These are phyloP conservation scores for Amphichorda felina DNA, from an alignment of 2,329 filamentous ascomycete genomes.

Conservation along the genomic window DNA sequence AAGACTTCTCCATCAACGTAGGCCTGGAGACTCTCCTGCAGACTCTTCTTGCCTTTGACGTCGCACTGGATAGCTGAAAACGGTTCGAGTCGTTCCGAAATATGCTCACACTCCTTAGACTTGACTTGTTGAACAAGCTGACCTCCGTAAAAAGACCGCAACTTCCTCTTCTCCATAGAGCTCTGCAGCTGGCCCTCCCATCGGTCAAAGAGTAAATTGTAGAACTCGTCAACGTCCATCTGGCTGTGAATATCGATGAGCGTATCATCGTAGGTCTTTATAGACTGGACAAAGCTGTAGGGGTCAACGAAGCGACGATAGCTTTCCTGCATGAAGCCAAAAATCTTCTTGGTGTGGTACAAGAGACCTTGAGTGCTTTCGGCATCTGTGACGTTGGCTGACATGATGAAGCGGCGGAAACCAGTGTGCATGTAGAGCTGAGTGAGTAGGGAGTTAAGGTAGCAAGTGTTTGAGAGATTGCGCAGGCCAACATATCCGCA, in stretches of 20 bases:
- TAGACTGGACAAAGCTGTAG: conserved; percentile 56
- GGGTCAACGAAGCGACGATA: conserved; percentile 65
- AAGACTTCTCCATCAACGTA: conserved; percentile 94
- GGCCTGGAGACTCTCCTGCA: conserved; percentile 83
- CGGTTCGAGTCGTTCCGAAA: conserved; percentile 80
- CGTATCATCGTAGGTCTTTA: conserved; percentile 72
- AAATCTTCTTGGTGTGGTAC: conserved; percentile 66
- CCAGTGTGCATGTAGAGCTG: conserved; percentile 92
- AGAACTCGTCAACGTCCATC: conserved; percentile 98
- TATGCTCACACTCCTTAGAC: conserved; percentile 86
- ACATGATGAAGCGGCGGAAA: conserved; percentile 77
- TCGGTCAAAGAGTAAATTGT: conserved; percentile 83
- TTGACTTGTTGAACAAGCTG: conserved; percentile 90
- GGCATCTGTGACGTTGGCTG: conserved; percentile 42
- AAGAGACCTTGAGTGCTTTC: conserved; percentile 55
- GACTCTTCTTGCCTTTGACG: conserved; percentile 77
- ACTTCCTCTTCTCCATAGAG: conserved; percentile 54
- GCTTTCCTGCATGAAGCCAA: conserved; percentile 77
- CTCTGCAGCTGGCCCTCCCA: conserved; percentile 73
- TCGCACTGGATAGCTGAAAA: conserved; percentile 95
- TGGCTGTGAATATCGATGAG: conserved; percentile 79
- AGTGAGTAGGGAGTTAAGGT: conserved; percentile 87
- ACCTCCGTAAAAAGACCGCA: conserved; percentile 82
- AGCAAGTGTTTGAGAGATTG: conserved; percentile 93
- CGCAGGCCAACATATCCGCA: conserved; percentile 82